Evolutionary conservation across 352 stramenopile genomes (phyloP), one percentile per base, ranked within the genome.

Genomic region (Pythium rhizo-oryzae): DNA sequence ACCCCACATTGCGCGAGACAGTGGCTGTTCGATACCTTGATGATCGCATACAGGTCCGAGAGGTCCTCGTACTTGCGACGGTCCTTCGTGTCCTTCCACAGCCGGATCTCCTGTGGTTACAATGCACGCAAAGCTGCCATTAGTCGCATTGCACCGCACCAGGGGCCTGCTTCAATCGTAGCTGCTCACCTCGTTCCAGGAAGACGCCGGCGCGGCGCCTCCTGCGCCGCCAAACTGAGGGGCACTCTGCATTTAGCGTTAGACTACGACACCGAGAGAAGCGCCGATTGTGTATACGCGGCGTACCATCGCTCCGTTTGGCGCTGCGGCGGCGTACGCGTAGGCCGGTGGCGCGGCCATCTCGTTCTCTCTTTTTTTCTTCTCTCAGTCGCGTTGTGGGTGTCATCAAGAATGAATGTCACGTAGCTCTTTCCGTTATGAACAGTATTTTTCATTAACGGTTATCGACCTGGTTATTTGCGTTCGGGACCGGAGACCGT

Each of bases 1-100:
- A 18, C 37, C 37, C 15, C 37, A 33, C 6, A 33, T 6, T 33
- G 28, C 2, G 28, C 28, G 2, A 6, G 28, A 33, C 3, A 6
- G 2, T 33, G 28, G 28, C 23, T 28, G 4, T 49, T n/a, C 37
- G 5, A 37, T 59, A 88, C 93, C 69, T 98, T 98, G 61, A 99
- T 98, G 72, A 99, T 99, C 37, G 95, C 91, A 62, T 98, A 99
- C 18, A 99, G 74, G 50, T 98, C 89, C 19, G 89, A 87, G n/a
- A 96, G 69, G 51, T 96, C 89, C 67, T 97, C 89, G 57, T 87
- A 96, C 77, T 90, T 94, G 66, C 89, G 86, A 47, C 89, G 75
- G 53, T 97, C 89, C 62, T 96, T 96, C 9, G 87, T 92, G 62
- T 92, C 82, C 24, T 82, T 81, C 77, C 85, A 94, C 5, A 97